phyloP scores from a whole-genome alignment of 2,329 filamentous ascomycete species.

The Endothia cerciana region DNA sequence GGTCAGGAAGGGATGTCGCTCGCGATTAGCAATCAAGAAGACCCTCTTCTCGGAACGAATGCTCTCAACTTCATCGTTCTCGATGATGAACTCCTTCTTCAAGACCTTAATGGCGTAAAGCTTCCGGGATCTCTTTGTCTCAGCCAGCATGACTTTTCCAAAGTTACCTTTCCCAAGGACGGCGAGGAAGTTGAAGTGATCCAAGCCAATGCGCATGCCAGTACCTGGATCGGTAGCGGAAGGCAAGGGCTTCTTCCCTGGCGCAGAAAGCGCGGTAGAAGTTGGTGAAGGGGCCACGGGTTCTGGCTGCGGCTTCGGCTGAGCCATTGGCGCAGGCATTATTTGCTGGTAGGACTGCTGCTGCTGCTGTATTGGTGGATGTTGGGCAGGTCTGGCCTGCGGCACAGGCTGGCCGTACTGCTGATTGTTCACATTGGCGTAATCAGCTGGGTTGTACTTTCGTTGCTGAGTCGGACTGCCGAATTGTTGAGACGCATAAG shows the following conservation, averaged over 20 bases:
- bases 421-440: conserved; percentile 62
- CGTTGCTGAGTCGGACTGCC: conserved; percentile 54
- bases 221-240: conserved; percentile 73
- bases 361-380: conserved; percentile 42
- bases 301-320: conserved; percentile 46
- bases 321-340: conserved; percentile 30
- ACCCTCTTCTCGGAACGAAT: conserved; percentile 97
- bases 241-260: conserved; percentile 65
- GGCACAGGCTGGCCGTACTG: conserved; percentile 45
- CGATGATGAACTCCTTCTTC: conserved; percentile 99
- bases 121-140: conserved; percentile 90
- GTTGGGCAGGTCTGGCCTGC: conserved; percentile 38
- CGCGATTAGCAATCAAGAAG: conserved; percentile 95
- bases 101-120: conserved; percentile 98
- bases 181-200: conserved; percentile 99
- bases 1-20: conserved; percentile 92
- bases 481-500: conserved; percentile 43
- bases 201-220: conserved; percentile 85
- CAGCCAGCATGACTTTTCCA: conserved; percentile 98
- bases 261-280: conserved; percentile 38
- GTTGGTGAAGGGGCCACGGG: conserved; percentile 41
- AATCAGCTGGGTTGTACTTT: conserved; percentile 78
- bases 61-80: conserved; percentile 98
- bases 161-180: conserved; percentile 99
- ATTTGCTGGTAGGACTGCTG: conserved; percentile 41